Base-by-base conservation (phyloP, 2,329 filamentous ascomycete genomes). In the Pyrenophora tritici-repentis region DNA sequence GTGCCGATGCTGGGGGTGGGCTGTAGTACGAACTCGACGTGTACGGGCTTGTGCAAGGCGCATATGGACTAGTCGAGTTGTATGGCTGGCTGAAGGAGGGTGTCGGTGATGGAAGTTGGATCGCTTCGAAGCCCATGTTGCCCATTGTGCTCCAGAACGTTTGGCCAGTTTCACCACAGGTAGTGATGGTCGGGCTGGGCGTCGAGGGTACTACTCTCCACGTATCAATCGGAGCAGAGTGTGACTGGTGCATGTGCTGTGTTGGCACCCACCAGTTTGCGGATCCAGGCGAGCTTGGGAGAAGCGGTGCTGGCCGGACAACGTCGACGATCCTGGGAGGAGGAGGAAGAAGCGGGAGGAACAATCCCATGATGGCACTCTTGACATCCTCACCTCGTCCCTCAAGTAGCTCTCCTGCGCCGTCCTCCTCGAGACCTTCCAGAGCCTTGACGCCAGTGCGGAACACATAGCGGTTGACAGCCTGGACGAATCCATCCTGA, bases 401-500 rank as follows among this genome's bases (percentile, higher is more conserved):
- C 70, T 89, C 88, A 55, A 97, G 85, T 61, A 99, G 82, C 79
- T 99, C 94, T 58, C 94, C 94, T 40, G 89, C 90, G 56, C 94
- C 94, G 68, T 97, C 93, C 78, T 97, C 94, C 79, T 99, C 94
- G 60, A 97, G 82, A 50, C 94, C 94, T 78, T 99, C 94, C 46
- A 99, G 83, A 38, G 92, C 94, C 55, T 88, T 86, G 59, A 90
- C 91, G 67, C 90, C 86, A 13, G 93, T 92, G 70, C 91, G 88
- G 78, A 89, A 99, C 70, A 99, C 93, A 70, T 95, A 99, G 77
- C 89, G 93, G 85, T 99, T 99, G 79, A 93, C 87, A 61, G 92
- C 90, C 78, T 97, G 93, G 60, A 97, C 84, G 70, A 97, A 97
- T 69, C 96, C 91, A 55, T 97, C 91, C 73, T 97, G 94, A 66